phyloP scores from a whole-genome alignment of 768 basidiomycete species.

The Phaeotremella fagi region DNA sequence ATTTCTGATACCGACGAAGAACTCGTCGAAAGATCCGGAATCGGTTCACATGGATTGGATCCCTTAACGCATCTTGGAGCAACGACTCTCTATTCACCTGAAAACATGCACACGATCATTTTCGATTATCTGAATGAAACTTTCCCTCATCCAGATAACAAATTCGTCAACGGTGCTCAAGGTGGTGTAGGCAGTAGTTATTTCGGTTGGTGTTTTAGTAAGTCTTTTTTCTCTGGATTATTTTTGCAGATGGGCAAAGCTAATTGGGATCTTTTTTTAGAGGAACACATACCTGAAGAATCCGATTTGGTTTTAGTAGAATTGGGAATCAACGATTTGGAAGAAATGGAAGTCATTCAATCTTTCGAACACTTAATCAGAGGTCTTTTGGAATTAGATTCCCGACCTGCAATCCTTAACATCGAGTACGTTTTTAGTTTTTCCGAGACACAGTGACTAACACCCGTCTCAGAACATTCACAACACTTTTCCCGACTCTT shows the following conservation, averaged over 20 bases:
- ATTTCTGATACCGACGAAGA: background rate
- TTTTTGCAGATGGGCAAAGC: background rate
- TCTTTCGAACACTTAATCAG: conserved; percentile 33
- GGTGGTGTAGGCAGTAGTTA: conserved; percentile 38
- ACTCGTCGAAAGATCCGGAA: background rate
- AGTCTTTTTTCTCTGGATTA: conserved; percentile 7
- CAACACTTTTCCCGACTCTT: conserved; percentile 36
- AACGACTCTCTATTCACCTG: conserved; percentile 35
- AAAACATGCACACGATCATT: conserved; percentile 41
- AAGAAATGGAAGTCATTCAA: conserved; percentile 19
- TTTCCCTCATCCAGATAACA: conserved; percentile 32
- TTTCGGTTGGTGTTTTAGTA: conserved; percentile 39
- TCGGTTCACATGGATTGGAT: background rate
- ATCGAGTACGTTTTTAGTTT: conserved; percentile 30
- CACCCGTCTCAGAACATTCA: conserved; percentile 30
- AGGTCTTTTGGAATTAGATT: conserved; percentile 23
- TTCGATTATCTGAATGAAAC: conserved; percentile 40
- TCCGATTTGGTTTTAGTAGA: conserved; percentile 36
- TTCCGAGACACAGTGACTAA: background rate
- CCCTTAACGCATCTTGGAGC: conserved; percentile 15
- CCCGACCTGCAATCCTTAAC: conserved; percentile 38
- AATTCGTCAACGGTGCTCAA: conserved; percentile 37
- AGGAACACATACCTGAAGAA: conserved; percentile 38
- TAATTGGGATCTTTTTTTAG: conserved; percentile 5
- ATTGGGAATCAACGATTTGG: conserved; percentile 39